These are phyloP conservation scores for Starmerella stigmatis DNA, from an alignment of 805 yeast species.

Conservation along the genomic window DNA sequence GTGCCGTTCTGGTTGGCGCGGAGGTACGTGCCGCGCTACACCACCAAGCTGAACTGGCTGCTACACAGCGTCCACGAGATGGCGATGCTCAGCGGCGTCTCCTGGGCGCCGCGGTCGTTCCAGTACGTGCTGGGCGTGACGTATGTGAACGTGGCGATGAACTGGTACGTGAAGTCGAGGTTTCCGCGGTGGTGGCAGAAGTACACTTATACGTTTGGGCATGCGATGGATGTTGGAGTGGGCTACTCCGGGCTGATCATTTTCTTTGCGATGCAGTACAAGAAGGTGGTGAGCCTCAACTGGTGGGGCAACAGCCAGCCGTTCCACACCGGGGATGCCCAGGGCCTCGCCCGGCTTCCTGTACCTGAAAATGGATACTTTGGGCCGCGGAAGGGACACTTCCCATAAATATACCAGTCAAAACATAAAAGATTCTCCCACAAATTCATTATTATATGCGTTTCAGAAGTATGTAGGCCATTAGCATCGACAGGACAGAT, in stretches of 20 bases:
- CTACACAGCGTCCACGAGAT: conserved; percentile 21
- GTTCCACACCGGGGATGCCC: conserved; percentile 14
- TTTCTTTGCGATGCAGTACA: conserved; percentile 35
- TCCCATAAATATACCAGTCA: conserved; percentile 6
- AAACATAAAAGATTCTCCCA: background rate
- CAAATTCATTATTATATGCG: background rate
- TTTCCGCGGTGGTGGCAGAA: conserved; percentile 45
- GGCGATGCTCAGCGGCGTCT: conserved; percentile 18
- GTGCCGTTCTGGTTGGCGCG: conserved; percentile 22
- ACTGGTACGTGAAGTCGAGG: conserved; percentile 36
- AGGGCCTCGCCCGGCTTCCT: conserved; percentile 14
- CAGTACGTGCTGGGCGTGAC: conserved; percentile 37
- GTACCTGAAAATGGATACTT: conserved; percentile 22
- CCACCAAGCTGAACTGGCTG: conserved; percentile 17
- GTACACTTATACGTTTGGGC: conserved; percentile 41
- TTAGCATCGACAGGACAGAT: background rate
- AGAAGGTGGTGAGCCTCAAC: conserved; percentile 30
- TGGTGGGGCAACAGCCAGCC: conserved; percentile 43
- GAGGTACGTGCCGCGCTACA: conserved; percentile 14
- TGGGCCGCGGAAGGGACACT: conserved; percentile 19
- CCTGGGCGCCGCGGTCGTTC: conserved; percentile 40
- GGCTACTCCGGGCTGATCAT: conserved; percentile 41
- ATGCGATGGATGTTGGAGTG: conserved; percentile 43
- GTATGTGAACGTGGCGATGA: conserved; percentile 35
- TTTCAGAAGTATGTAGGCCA: conserved; percentile 1